These are phyloP conservation scores for Dothiorella sarmentorum DNA, from an alignment of 2,329 filamentous ascomycete genomes.

Conservation along the genomic window DNA sequence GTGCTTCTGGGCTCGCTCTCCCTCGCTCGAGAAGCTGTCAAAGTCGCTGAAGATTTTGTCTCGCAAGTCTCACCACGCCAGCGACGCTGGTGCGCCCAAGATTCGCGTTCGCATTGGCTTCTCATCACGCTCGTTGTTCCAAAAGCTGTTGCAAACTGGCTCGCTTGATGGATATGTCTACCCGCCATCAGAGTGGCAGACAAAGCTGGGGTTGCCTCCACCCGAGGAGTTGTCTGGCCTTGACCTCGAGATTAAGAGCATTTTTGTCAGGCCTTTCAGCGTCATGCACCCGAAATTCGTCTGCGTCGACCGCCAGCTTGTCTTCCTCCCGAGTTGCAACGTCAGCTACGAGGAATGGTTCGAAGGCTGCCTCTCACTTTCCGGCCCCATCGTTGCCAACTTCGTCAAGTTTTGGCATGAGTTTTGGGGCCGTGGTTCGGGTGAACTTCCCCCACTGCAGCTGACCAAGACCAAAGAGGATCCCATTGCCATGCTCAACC, in stretches of 20 bases:
- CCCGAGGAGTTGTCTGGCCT: constrained; percentile 56
- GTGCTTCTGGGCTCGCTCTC: constrained; percentile 74
- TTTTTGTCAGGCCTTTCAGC: constrained; percentile 76
- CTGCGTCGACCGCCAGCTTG: constrained; percentile 63
- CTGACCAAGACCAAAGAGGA: constrained; percentile 1
- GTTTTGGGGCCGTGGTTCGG: constrained; percentile 58
- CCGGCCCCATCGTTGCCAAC: constrained; percentile 58
- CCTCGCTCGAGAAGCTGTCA: constrained; percentile 56
- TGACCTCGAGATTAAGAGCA: constrained; percentile 67
- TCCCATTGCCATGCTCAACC: neutral
- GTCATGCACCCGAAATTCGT: constrained; percentile 89
- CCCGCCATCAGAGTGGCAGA: constrained; percentile 55
- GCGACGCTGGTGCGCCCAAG: constrained; percentile 30
- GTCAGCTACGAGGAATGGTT: constrained; percentile 88
- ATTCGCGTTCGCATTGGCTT: constrained; percentile 71
- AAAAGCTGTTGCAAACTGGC: constrained; percentile 73
- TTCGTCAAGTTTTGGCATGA: constrained; percentile 63
- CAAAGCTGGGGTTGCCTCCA: constrained; percentile 61
- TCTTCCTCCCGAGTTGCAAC: constrained; percentile 76
- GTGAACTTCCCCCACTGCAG: neutral
- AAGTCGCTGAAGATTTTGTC: constrained; percentile 60
- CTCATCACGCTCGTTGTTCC: constrained; percentile 67
- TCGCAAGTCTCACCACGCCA: constrained; percentile 37
- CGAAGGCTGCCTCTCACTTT: constrained; percentile 68
- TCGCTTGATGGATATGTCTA: constrained; percentile 62